Evolutionary conservation across 495 filamentous ascomycete genomes (phyloP).

Genomic region (Penicillium goetzii): DNA sequence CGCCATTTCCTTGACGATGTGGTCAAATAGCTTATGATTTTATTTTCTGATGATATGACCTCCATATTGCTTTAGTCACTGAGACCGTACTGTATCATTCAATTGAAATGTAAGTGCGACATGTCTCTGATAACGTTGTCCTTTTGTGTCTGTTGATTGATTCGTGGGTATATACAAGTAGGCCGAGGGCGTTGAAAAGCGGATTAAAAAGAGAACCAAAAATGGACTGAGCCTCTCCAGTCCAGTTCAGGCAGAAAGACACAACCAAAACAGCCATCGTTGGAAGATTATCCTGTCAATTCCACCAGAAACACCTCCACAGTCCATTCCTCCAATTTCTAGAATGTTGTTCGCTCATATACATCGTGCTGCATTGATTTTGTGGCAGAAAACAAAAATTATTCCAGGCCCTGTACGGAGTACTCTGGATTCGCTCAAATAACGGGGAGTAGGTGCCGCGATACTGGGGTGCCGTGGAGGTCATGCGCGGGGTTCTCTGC

Average conservation of each 20-base stretch:
- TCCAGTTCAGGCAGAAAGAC: not conserved
- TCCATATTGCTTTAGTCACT: not conserved
- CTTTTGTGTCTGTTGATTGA: not conserved
- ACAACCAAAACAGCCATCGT: not conserved
- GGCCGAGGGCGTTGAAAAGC: not conserved
- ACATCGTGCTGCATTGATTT: conserved; percentile 16
- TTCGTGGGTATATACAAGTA: conserved; percentile 17
- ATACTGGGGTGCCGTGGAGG: not conserved
- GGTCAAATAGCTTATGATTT: conserved; percentile 9
- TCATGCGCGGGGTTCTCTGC: not conserved
- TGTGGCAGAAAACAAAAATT: conserved; percentile 5
- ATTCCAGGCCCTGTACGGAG: not conserved
- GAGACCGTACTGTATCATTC: not conserved
- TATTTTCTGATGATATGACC: not conserved
- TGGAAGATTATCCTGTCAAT: not conserved
- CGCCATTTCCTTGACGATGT: not conserved
- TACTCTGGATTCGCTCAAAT: conserved; percentile 14
- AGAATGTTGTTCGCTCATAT: conserved; percentile 20
- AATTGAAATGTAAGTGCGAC: not conserved
- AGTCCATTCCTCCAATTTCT: conserved; percentile 1
- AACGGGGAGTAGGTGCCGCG: conserved; percentile 1
- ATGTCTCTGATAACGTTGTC: not conserved
- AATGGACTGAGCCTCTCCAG: not conserved
- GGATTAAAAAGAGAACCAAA: conserved; percentile 1
- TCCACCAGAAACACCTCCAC: not conserved